Percentiles rank a stretch among this genome's conserved stretches.
Conservation (phyloP, 2,329 filamentous ascomycete species). For the Diaporthe nobilis region DNA sequence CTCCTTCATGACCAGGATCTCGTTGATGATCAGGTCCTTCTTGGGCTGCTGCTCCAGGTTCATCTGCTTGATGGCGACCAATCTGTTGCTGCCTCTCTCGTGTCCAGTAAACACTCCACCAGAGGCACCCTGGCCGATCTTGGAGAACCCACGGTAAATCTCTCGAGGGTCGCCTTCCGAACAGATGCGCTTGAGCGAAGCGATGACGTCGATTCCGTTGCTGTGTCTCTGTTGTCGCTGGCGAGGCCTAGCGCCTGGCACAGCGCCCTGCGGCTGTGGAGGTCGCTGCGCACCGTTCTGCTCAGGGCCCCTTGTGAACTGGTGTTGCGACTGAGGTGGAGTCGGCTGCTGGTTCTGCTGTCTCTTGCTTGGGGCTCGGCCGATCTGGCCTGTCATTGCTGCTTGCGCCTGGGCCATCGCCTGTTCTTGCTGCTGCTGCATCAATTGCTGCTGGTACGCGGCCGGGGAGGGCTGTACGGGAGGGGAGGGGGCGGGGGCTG, state of each 20-base stretch:
- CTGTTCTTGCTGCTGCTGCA: constrained; percentile 89
- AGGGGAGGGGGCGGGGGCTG: constrained; percentile 60
- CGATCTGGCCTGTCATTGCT: constrained; percentile 78
- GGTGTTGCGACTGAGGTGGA: constrained; percentile 68
- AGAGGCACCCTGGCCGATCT: constrained; percentile 97
- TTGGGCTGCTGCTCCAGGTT: constrained; percentile 98
- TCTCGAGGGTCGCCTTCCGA: constrained; percentile 89
- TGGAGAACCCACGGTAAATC: constrained; percentile 88
- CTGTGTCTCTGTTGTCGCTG: constrained; percentile 82
- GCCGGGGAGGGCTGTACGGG: constrained; percentile 60
- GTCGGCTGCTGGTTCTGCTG: constrained; percentile 67
- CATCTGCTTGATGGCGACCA: constrained; percentile 99
- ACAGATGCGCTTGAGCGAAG: constrained; percentile 89
- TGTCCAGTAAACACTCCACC: constrained; percentile 96
- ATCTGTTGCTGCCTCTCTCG: constrained; percentile 84
- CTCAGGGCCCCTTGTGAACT: constrained; percentile 53
- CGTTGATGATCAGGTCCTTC: constrained; percentile 99
- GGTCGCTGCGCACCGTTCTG: constrained; percentile 54
- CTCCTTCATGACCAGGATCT: constrained; percentile 99
- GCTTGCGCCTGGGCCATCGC: constrained; percentile 85
- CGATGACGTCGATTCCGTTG: constrained; percentile 84
- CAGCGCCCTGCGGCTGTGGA: constrained; percentile 52
- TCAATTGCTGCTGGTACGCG: constrained; percentile 72
- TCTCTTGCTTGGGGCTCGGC: constrained; percentile 81
- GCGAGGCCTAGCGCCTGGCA: constrained; percentile 75